phyloP scores from a whole-genome alignment of 2,329 filamentous ascomycete species.

The Colletotrichum gloeosporioides region DNA sequence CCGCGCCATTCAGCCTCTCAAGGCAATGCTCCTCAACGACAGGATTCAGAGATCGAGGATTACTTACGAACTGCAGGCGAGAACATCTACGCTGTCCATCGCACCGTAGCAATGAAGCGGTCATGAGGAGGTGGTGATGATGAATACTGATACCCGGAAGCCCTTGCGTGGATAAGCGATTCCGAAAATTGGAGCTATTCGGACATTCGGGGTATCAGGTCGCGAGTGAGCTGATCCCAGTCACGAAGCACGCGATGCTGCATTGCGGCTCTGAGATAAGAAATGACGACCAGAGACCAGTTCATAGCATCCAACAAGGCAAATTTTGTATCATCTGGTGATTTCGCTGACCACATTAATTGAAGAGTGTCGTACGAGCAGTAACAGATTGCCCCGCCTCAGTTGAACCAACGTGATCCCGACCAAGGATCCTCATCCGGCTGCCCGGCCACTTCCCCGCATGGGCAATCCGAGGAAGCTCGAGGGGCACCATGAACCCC shows the following conservation, averaged over 20 bases:
- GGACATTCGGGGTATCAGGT: not conserved
- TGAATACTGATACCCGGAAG: not conserved
- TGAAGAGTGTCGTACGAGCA: not conserved
- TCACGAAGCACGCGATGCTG: not conserved
- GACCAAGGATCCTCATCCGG: not conserved
- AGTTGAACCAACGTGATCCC: not conserved
- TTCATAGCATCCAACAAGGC: not conserved
- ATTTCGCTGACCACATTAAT: not conserved
- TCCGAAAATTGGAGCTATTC: not conserved
- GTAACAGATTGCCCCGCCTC: not conserved
- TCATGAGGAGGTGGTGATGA: not conserved
- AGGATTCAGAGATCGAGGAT: not conserved
- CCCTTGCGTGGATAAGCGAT: not conserved
- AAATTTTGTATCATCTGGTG: not conserved
- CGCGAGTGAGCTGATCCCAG: not conserved
- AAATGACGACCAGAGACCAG: not conserved
- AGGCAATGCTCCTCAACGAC: not conserved
- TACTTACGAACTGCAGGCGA: not conserved
- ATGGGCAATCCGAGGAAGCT: not conserved
- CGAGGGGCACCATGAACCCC: not conserved
- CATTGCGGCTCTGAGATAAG: not conserved
- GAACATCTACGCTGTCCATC: not conserved
- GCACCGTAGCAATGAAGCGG: not conserved
- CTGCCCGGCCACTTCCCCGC: not conserved
- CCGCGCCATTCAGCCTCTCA: not conserved